These are phyloP conservation scores for Boletus insuetus DNA, from an alignment of 768 basidiomycete genomes.

Conservation along the genomic window DNA sequence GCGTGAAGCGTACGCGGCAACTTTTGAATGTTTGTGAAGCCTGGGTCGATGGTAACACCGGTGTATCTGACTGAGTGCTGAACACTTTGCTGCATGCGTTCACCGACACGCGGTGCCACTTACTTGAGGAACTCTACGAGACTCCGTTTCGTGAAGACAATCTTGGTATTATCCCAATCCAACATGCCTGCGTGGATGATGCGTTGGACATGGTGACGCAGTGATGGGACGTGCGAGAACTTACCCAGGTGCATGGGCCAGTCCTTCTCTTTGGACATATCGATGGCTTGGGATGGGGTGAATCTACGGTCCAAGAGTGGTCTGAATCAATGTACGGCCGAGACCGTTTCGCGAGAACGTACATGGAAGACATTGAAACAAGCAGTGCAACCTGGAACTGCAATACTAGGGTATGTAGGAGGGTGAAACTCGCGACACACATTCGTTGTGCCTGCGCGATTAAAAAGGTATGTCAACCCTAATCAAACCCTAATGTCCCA, in stretches of 20 bases:
- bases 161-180: conserved; percentile 75
- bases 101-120: conserved; percentile 15
- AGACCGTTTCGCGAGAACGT: conserved; percentile 5
- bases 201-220: neutral
- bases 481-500: too few species aligned
- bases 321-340: neutral
- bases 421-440: too few species aligned
- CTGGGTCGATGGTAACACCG: conserved; percentile 73
- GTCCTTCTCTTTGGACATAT: conserved; percentile 66
- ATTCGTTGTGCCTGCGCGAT: too few species aligned
- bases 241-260: conserved; percentile 68
- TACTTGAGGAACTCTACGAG: conserved; percentile 79
- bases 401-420: neutral
- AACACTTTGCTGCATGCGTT: conserved; percentile 18
- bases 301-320: conserved; percentile 40
- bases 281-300: conserved; percentile 52
- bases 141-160: conserved; percentile 77
- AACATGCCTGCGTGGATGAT: conserved; percentile 53
- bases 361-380: conserved; percentile 26
- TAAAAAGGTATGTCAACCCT: too few species aligned
- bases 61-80: conserved; percentile 51
- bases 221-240: conserved; percentile 12
- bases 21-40: conserved; percentile 70
- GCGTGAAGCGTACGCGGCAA: conserved; percentile 55
- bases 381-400: neutral